These are phyloP conservation scores for Termitomyces sp. DNA, from an alignment of 768 basidiomycete species.

Conservation along the genomic window DNA sequence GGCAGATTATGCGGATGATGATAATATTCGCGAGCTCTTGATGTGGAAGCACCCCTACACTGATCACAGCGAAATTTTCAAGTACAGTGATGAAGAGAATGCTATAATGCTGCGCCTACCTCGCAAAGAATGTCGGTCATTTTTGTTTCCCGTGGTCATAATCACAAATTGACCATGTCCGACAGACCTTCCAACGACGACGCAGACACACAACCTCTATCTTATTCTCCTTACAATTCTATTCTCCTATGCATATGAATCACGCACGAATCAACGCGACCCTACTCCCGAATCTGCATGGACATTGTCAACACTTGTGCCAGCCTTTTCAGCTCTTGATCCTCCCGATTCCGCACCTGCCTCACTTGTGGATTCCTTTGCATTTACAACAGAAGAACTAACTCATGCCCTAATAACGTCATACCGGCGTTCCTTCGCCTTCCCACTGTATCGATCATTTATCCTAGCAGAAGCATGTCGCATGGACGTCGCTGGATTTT, in stretches of 20 bases:
- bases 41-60: constrained; percentile 59
- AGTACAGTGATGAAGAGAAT: constrained; percentile 74
- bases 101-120: constrained; percentile 56
- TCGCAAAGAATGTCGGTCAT: constrained; percentile 47
- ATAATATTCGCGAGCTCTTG: constrained; percentile 68
- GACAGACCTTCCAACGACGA: constrained; percentile 56
- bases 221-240: constrained; percentile 67
- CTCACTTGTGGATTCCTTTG: constrained; percentile 13
- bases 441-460: constrained; percentile 80
- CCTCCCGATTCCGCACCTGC: constrained; percentile 61
- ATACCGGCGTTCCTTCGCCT: constrained; percentile 72
- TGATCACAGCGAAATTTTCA: constrained; percentile 26
- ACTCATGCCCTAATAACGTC: constrained; percentile 49
- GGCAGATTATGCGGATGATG: constrained; percentile 79
- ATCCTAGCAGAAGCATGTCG: constrained; percentile 66
- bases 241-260: constrained; percentile 80
- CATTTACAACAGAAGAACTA: constrained; percentile 45
- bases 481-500: constrained; percentile 54
- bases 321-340: constrained; percentile 82
- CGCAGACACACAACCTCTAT: constrained; percentile 61
- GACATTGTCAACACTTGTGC: constrained; percentile 71
- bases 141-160: not conserved
- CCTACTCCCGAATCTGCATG: constrained; percentile 88
- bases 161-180: not conserved
- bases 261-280: constrained; percentile 71